Base-by-base conservation (phyloP, 192 early-diverging fungal species). In the Entomortierella beljakovae region DNA sequence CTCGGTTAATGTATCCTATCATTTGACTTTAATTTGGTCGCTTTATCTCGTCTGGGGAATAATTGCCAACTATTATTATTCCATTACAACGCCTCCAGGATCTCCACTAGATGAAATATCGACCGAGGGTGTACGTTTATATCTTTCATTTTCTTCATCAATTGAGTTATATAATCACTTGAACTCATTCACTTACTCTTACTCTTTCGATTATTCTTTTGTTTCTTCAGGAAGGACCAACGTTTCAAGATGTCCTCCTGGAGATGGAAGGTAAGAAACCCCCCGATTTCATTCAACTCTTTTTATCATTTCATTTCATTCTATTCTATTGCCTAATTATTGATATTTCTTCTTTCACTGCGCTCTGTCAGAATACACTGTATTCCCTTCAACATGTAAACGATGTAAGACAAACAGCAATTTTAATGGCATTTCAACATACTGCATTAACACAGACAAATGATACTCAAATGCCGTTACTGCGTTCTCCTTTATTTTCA, bases 61-160 rank as follows among this genome's bases (percentile, higher is more conserved):
- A 32, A 54, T 70, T 22, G 87, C 82, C 43, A 83, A 89, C 52
- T 89, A 89, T 57, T 89, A 87, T 50, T 86, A 83, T 82, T 84
- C 86, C 0, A 76, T 89, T 15, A 65, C 61, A 32, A 89, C 88
- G 29, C 82, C 76, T 7, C 84, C 88, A 18, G 88, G 88, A 8
- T 69, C 61, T 46, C 69, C 82, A 9, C 52, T 83, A 15, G 83
- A 82, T 65, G 79, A 67, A 11, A 51, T 74, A 20, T 48, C 61
- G 5, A 64, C 7, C 7, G 15, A 50, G 6, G 6, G 28, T 53
- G 25, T 29, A 53, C 28, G 51, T 26, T 16, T 3, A 26, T 26
- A n/a, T n/a, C n/a, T n/a, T n/a, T n/a, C n/a, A n/a, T n/a, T n/a
- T n/a, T n/a, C n/a, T n/a, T n/a, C n/a, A n/a, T n/a, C n/a, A n/a